A percentile compares a stretch with the other conserved stretches of the same genome.
Evolutionary conservation across 768 basidiomycete genomes (phyloP).

Genomic region (Pisolithus tinctorius): DNA sequence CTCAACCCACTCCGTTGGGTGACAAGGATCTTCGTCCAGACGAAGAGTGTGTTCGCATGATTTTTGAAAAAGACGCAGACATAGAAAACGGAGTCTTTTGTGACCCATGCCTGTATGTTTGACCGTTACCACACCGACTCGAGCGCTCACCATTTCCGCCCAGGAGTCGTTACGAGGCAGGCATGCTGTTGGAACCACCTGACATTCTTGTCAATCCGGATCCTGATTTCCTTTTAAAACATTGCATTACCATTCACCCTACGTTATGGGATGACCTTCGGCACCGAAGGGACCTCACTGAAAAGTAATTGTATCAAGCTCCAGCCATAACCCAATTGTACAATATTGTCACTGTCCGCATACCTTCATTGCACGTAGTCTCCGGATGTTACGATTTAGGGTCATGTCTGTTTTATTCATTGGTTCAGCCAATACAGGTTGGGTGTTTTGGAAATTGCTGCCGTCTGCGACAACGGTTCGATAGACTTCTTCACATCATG

Average conservation of each 20-base stretch:
- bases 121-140: neutral
- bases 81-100: constrained; percentile 31
- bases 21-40: constrained; percentile 31
- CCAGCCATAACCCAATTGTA: neutral
- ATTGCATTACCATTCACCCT: constrained; percentile 44
- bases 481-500: no score
- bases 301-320: neutral
- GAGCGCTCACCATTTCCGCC: neutral
- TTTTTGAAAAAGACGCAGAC: constrained; percentile 29
- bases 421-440: no score
- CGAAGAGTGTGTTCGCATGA: constrained; percentile 33
- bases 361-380: neutral
- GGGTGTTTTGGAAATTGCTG: no score
- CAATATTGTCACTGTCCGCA: constrained; percentile 9
- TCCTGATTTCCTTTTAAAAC: constrained; percentile 39
- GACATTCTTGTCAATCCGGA: constrained; percentile 22
- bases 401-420: no score
- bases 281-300: constrained; percentile 9
- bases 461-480: no score
- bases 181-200: constrained; percentile 23
- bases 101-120: constrained; percentile 46
- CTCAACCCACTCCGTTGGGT: neutral
- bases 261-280: constrained; percentile 41
- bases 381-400: no score
- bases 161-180: constrained; percentile 22